Evolutionary conservation across 2,329 filamentous ascomycete genomes (phyloP).

Genomic region (Aspergillus sp.): DNA sequence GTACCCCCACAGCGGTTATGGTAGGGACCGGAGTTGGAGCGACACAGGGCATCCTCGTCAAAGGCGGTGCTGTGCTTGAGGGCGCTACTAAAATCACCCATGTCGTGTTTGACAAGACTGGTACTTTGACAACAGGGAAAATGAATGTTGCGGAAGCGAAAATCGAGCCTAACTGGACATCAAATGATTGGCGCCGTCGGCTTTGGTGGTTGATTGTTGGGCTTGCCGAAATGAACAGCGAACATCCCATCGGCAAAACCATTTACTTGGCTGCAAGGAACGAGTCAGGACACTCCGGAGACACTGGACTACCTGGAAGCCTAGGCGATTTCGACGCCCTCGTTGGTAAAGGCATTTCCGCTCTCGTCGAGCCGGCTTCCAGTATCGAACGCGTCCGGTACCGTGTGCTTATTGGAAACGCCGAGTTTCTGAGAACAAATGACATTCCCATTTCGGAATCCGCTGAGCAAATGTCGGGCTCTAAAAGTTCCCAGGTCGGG

Average conservation of each 20-base stretch:
- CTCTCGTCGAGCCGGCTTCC: conserved; percentile 73
- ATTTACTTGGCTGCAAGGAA: conserved; percentile 73
- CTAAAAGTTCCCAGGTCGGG: conserved; percentile 54
- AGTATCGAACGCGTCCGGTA: conserved; percentile 70
- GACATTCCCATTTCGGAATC: conserved; percentile 55
- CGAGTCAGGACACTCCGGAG: conserved; percentile 69
- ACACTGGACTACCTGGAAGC: conserved; percentile 76
- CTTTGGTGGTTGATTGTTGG: conserved; percentile 97
- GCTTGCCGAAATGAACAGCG: conserved; percentile 91
- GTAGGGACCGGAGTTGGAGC: conserved; percentile 97
- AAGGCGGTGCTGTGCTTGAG: conserved; percentile 90
- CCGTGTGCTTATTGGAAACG: conserved; percentile 79
- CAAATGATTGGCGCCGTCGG: conserved; percentile 64
- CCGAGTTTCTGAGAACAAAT: conserved; percentile 70
- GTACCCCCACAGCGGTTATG: conserved; percentile 97
- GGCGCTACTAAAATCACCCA: conserved; percentile 86
- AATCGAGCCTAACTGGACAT: conserved; percentile 68
- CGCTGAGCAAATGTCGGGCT: conserved; percentile 28
- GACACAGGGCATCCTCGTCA: conserved; percentile 95
- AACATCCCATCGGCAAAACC: conserved; percentile 93
- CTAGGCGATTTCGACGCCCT: conserved; percentile 80
- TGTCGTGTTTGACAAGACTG: conserved; percentile 93
- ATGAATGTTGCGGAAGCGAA: conserved; percentile 83
- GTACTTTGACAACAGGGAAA: conserved; percentile 88
- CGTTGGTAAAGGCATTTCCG: conserved; percentile 82